Base-by-base conservation (phyloP, 1,284 basidiomycete species). In the Spongiforma sp. region DNA sequence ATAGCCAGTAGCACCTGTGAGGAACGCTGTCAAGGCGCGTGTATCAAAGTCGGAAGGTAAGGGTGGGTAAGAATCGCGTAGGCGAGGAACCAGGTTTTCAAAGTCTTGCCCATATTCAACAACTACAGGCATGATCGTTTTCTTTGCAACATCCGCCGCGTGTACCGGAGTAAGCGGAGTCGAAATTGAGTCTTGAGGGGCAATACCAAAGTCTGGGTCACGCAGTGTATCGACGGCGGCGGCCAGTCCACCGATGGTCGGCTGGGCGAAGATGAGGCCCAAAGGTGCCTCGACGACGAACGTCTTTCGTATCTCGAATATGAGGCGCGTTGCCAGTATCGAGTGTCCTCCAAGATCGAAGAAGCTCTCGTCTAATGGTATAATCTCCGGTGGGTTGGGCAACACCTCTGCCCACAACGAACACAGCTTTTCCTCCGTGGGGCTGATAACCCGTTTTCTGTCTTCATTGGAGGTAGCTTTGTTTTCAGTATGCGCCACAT, bases 261-360 rank as follows among this genome's bases (percentile, higher is more conserved):
- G 96, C 71, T 93, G 84, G 64, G 97, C 94, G 77, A 99, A 99
- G 34, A 99, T 90, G 54, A 99, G 83, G 12, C 96, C 95, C 24
- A 99, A 83, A 1, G 98, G 97, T 4, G 95, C 95, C 65, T 96
- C 91, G 50, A 98, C 86, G 17, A 97, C 91, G 75, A 99, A 97
- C 0, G 86, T 82, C 81, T 97, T 98, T 75, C 98, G 91, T 65
- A 99, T 91, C 79, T 98, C 95, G 75, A 99, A 99, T 69, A 99
- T 95, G 66, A 99, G 88, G 34, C 97, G 90, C 5, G 97, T 99
- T 0, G 97, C 98, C 30, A 99, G 87, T 73, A 99, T 99, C 17
- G 98, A 99, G 81, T 99, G 98, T 3, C 98, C 98, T 43, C 98
- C 98, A 34, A 99, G 86, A 78, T 99, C 98, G 80, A 99, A 99